Percentiles rank a stretch among this genome's conserved stretches.
Conservation (phyloP, 2,329 filamentous ascomycete genomes). For the Aspergillus hiratsukae region DNA sequence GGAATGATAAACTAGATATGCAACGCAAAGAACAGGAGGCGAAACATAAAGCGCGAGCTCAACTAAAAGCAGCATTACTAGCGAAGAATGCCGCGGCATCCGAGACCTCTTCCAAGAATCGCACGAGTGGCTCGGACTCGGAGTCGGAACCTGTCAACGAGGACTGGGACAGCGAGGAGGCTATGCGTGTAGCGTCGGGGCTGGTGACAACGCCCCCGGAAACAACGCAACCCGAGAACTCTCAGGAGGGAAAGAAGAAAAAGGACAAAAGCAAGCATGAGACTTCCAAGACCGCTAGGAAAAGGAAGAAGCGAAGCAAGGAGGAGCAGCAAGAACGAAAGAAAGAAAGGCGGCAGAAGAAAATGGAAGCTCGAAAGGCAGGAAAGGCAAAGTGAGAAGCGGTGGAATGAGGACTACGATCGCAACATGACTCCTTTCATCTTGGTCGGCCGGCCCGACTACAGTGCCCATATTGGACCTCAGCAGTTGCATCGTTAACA, state of each 20-base stretch:
- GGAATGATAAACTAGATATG: slow-evolving; percentile 50
- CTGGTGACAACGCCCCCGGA: slow-evolving; percentile 3
- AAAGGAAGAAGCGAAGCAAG: slow-evolving; percentile 24
- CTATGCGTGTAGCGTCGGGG: neutral
- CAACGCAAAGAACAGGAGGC: slow-evolving; percentile 47
- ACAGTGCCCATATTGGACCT: neutral
- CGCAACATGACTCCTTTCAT: neutral
- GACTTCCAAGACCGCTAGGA: slow-evolving; percentile 15
- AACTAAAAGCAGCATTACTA: slow-evolving; percentile 44
- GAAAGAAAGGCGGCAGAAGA: slow-evolving; percentile 29
- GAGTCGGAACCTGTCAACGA: slow-evolving; percentile 14
- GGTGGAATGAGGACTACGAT: neutral
- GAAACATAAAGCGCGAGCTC: slow-evolving; percentile 48
- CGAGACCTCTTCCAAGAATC: slow-evolving; percentile 15
- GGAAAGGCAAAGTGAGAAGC: slow-evolving; percentile 22
- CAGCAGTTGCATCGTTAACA: neutral
- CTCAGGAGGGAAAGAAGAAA: slow-evolving; percentile 8
- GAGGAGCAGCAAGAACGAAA: slow-evolving; percentile 23
- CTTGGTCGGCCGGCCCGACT: slow-evolving; percentile 5
- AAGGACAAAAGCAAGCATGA: slow-evolving; percentile 26
- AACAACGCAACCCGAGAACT: neutral
- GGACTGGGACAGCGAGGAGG: slow-evolving; percentile 14
- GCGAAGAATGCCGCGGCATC: slow-evolving; percentile 35
- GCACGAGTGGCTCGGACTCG: slow-evolving; percentile 16
- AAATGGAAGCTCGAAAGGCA: slow-evolving; percentile 39